Conservation (phyloP, 2,329 filamentous ascomycete genomes). For the Apiospora saccharicola region DNA sequence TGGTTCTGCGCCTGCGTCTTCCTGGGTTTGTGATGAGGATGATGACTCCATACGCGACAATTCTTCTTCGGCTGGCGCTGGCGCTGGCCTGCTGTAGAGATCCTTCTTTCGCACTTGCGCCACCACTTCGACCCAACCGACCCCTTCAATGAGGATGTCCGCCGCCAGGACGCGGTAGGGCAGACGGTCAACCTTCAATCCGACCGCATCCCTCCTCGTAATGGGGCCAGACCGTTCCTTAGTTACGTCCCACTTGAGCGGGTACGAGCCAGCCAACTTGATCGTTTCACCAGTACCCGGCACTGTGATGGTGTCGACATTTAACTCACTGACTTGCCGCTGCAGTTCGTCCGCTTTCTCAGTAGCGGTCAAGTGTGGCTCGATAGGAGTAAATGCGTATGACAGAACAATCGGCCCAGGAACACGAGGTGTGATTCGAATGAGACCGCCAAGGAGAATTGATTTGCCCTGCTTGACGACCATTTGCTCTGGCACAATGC, state of each 20-base stretch:
- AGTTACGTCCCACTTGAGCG: slow-evolving; percentile 84
- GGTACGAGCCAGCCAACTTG: slow-evolving; percentile 75
- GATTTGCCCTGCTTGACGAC: slow-evolving; percentile 80
- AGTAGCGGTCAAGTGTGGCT: slow-evolving; percentile 78
- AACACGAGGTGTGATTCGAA: slow-evolving; percentile 82
- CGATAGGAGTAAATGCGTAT: slow-evolving; percentile 86
- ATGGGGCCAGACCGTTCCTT: slow-evolving; percentile 77
- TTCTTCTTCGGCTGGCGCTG: slow-evolving; percentile 35
- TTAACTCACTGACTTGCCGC: slow-evolving; percentile 64
- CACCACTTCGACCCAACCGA: slow-evolving; percentile 90
- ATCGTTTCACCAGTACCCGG: slow-evolving; percentile 66
- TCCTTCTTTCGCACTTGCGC: slow-evolving; percentile 76
- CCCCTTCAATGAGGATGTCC: slow-evolving; percentile 89
- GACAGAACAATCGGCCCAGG: slow-evolving; percentile 72
- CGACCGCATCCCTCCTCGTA: slow-evolving; percentile 68
- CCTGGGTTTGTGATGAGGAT: not conserved
- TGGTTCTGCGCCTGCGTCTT: not conserved
- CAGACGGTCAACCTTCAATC: slow-evolving; percentile 70
- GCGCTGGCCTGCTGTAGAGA: slow-evolving; percentile 41
- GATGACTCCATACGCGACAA: not conserved
- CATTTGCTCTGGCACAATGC: slow-evolving; percentile 76
- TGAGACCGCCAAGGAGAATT: slow-evolving; percentile 82
- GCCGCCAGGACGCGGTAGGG: slow-evolving; percentile 82
- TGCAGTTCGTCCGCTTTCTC: slow-evolving; percentile 82
- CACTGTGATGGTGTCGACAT: slow-evolving; percentile 69